Evolutionary conservation across 2,329 filamentous ascomycete genomes (phyloP).

Genomic region (Aspergillus sp.): DNA sequence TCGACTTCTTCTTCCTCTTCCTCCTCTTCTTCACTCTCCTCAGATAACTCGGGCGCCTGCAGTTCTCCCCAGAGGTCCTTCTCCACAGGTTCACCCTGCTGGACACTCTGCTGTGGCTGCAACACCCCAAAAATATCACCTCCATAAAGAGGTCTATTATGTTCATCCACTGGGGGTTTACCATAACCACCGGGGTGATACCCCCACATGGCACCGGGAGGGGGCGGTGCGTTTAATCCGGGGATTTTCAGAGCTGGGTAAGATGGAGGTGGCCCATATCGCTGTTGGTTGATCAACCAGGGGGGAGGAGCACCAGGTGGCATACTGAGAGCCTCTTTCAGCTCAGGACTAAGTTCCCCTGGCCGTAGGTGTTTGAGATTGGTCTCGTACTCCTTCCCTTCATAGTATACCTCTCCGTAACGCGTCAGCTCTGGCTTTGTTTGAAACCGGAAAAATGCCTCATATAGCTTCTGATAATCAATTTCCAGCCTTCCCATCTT

Average conservation of each 20-base stretch:
- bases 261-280: slow-evolving; percentile 78
- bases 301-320: slow-evolving; percentile 88
- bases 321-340: slow-evolving; percentile 92
- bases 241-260: slow-evolving; percentile 95
- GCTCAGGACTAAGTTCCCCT: slow-evolving; percentile 82
- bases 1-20: slow-evolving; percentile 66
- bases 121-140: slow-evolving; percentile 89
- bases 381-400: slow-evolving; percentile 97
- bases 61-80: slow-evolving; percentile 89
- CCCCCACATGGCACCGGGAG: slow-evolving; percentile 85
- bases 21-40: slow-evolving; percentile 67
- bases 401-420: slow-evolving; percentile 99
- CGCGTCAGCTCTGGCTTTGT: slow-evolving; percentile 91
- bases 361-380: slow-evolving; percentile 87
- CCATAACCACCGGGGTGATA: slow-evolving; percentile 95
- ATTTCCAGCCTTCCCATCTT: slow-evolving; percentile 98
- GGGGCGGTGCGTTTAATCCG: slow-evolving; percentile 88
- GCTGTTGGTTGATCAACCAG: slow-evolving; percentile 95
- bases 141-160: slow-evolving; percentile 85
- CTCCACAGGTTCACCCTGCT: slow-evolving; percentile 76
- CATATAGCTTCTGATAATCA: slow-evolving; percentile 96
- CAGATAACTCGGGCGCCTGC: slow-evolving; percentile 73
- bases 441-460: slow-evolving; percentile 97
- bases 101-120: slow-evolving; percentile 58
- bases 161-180: slow-evolving; percentile 91